Evolutionary conservation across 768 basidiomycete species (phyloP).

Genomic region (Mycena olivaceomarginata): DNA sequence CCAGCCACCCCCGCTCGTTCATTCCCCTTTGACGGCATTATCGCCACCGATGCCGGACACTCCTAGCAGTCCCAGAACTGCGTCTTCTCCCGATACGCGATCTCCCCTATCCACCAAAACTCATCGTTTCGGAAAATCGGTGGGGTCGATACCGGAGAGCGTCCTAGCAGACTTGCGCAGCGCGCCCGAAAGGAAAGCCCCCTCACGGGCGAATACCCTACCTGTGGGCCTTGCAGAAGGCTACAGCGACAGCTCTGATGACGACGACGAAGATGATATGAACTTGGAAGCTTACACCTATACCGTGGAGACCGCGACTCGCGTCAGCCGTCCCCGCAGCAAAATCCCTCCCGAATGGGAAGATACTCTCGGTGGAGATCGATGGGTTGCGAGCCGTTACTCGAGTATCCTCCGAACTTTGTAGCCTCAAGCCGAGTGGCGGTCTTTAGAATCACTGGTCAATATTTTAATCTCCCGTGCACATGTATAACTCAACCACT

Average conservation of each 20-base stretch:
- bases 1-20: neutral
- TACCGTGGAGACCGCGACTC: constrained; percentile 9
- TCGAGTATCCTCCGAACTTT: constrained; percentile 26
- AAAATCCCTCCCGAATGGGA: constrained; percentile 1
- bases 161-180: constrained; percentile 29
- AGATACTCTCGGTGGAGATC: constrained; percentile 13
- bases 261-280: constrained; percentile 19
- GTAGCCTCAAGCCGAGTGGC: neutral
- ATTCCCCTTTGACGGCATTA: neutral
- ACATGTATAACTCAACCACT: too few relatives aligned
- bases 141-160: constrained; percentile 18
- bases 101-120: neutral
- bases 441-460: too few relatives aligned
- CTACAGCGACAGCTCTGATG: neutral
- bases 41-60: neutral
- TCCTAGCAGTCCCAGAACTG: neutral
- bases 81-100: neutral
- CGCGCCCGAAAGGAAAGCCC: neutral
- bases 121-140: constrained; percentile 30
- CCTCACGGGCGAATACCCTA: neutral
- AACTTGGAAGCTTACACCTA: constrained; percentile 11
- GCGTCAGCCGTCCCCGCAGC: neutral
- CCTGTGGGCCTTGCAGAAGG: neutral
- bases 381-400: constrained; percentile 27
- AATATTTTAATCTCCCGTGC: too few relatives aligned